phyloP scores from a whole-genome alignment of 2,329 filamentous ascomycete species.

The Colletotrichum navitas region DNA sequence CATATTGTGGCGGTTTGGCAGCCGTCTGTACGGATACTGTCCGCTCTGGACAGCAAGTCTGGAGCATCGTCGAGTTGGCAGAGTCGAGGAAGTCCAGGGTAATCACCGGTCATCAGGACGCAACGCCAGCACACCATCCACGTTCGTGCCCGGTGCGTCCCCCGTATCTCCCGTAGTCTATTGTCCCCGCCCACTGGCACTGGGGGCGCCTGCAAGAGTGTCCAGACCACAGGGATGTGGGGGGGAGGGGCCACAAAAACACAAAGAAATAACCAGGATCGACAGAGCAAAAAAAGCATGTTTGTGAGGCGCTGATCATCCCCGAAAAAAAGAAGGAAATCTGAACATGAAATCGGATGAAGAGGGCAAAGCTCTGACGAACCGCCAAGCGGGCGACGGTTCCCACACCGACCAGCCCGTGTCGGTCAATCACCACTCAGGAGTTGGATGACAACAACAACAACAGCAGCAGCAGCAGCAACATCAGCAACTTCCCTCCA shows the following conservation, averaged over 20 bases:
- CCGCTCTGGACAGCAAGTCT: conserved; percentile 32
- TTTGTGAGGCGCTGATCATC: conserved; percentile 28
- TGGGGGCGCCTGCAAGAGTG: conserved; percentile 16
- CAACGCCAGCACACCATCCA: conserved; percentile 35
- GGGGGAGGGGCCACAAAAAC: conserved; percentile 28
- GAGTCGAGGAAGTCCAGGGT: conserved; percentile 30
- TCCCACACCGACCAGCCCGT: conserved; percentile 17
- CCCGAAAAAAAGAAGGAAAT: conserved; percentile 6
- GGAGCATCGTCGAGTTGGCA: neutral
- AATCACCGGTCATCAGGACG: conserved; percentile 33
- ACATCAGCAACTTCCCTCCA: no score
- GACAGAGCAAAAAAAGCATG: conserved; percentile 31
- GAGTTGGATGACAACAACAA: neutral
- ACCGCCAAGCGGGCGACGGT: conserved; percentile 19
- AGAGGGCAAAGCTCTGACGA: conserved; percentile 27
- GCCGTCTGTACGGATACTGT: conserved; percentile 16
- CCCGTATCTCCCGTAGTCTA: neutral
- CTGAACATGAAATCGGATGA: conserved; percentile 24
- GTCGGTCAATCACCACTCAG: neutral
- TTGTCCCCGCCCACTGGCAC: conserved; percentile 3
- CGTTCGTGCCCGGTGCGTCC: conserved; percentile 16
- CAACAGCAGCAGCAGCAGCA: no score
- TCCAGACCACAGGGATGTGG: conserved; percentile 20
- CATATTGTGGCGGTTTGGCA: conserved; percentile 12
- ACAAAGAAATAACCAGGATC: conserved; percentile 25